These are phyloP conservation scores for Pythium periplocum DNA, from an alignment of 352 stramenopile species.

Conservation along the genomic window DNA sequence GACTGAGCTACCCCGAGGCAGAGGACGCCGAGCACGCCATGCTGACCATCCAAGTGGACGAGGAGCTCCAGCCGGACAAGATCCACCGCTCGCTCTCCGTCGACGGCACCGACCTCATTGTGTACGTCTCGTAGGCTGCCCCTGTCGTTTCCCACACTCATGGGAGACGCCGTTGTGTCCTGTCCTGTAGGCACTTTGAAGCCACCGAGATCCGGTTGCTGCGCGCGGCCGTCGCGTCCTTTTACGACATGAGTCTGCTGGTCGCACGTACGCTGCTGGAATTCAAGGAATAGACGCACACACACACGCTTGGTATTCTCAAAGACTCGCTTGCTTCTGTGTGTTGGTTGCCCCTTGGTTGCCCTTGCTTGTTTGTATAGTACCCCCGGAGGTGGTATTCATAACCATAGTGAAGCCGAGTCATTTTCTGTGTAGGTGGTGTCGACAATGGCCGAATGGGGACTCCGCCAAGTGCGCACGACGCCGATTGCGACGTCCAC, in stretches of 20 bases:
- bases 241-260: constrained; percentile 84
- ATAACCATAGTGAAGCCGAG: too few relatives aligned
- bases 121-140: constrained; percentile 35
- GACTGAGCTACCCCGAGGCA: constrained; percentile 54
- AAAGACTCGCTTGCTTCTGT: too few relatives aligned
- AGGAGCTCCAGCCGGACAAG: constrained; percentile 83
- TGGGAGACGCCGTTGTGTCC: background rate
- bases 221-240: constrained; percentile 79
- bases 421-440: too few relatives aligned
- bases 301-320: too few relatives aligned
- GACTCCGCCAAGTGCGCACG: constrained; percentile 12
- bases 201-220: constrained; percentile 80
- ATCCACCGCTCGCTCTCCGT: constrained; percentile 70
- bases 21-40: constrained; percentile 66
- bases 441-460: background rate
- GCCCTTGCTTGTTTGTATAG: too few relatives aligned
- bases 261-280: constrained; percentile 72
- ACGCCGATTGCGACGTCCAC: background rate
- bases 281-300: constrained; percentile 69
- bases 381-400: too few relatives aligned
- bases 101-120: constrained; percentile 51
- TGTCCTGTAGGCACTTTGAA: constrained; percentile 56
- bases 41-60: constrained; percentile 83
- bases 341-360: too few relatives aligned
- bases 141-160: too few relatives aligned